Evolutionary conservation across 345 rosid genomes (phyloP).

Genomic region (Lepidium sativum): DNA sequence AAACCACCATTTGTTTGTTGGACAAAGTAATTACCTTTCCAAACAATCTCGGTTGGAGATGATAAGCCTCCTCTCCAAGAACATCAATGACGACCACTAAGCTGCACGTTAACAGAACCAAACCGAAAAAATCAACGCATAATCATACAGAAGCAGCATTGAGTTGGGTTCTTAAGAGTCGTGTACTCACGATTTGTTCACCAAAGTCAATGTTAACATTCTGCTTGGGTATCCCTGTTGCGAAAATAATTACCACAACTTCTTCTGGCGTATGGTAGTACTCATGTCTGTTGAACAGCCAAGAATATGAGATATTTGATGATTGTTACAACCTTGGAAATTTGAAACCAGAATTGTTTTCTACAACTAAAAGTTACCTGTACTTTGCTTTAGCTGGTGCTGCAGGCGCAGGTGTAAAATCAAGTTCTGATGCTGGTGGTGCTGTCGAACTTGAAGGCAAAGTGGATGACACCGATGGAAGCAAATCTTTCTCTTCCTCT

Average conservation of each 20-base stretch:
- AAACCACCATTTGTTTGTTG: background rate
- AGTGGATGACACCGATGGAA: background rate
- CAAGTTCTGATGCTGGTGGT: background rate
- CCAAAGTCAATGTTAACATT: conserved; percentile 62
- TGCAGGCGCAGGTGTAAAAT: conserved; percentile 7
- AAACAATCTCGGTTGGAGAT: conserved; percentile 78
- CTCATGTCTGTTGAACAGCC: conserved; percentile 50
- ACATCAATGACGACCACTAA: conserved; percentile 61
- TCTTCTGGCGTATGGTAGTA: conserved; percentile 84
- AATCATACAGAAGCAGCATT: background rate
- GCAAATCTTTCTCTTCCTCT: conserved; percentile 29
- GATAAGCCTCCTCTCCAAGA: conserved; percentile 65
- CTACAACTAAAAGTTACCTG: conserved; percentile 32
- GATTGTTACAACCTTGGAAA: background rate
- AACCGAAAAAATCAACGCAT: background rate
- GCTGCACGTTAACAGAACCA: conserved; percentile 39
- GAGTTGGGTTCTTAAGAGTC: background rate
- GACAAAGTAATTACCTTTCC: conserved; percentile 52
- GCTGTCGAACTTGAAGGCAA: background rate
- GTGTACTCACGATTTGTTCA: conserved; percentile 84
- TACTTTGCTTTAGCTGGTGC: conserved; percentile 37
- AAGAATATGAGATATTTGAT: background rate
- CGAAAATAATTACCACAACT: conserved; percentile 80
- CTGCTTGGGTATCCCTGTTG: conserved; percentile 58
- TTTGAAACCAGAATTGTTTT: background rate